Evolutionary conservation across 2,329 filamentous ascomycete genomes (phyloP), one percentile per base, ranked within the genome.

Genomic region (Trichoderma aggressivum): DNA sequence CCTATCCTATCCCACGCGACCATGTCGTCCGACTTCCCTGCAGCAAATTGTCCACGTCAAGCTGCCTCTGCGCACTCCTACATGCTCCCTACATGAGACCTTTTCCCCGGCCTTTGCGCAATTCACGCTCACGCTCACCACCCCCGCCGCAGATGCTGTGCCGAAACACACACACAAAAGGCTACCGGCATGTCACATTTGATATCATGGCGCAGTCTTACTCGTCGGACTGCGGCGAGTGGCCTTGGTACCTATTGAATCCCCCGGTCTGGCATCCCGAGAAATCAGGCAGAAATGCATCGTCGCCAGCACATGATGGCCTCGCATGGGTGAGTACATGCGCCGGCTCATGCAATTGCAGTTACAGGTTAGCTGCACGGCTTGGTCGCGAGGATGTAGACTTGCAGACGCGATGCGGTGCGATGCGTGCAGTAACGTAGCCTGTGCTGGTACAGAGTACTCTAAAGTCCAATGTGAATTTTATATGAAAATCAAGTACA

Each of bases 271-370:
- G 26, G 18, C 21, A 58, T 30, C 26, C 55, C 55, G 28, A 58
- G 32, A 34, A 21, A 12, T 70, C 59, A 43, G 67, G 59, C 67
- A 70, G 67, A 63, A 39, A 56, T 63, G 67, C 67, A 63, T 70
- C 32, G n/a, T 50, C 21, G 21, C 56, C 21, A 39, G 30, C 56
- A 36, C 16, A 36, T 60, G 36, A 34, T 50, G 56, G 58, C 30
- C 32, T 60, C 32, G 30, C 58, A 60, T 39, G 58, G 58, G 28
- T 59, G n/a, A 36, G 12, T 60, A 60, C 58, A 60, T 26, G 21
- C 11, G 12, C 58, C n/a, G 32, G 56, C 56, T 34, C 28, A 59
- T 59, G 56, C 62, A 32, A 24, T 26, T 34, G 62, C 21, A 30
- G 43, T 55, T 50, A 36, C 30, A 60, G 58, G 58, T 43, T 36